Evolutionary conservation across 805 yeast genomes (phyloP).

Genomic region (Candida sonorensis): DNA sequence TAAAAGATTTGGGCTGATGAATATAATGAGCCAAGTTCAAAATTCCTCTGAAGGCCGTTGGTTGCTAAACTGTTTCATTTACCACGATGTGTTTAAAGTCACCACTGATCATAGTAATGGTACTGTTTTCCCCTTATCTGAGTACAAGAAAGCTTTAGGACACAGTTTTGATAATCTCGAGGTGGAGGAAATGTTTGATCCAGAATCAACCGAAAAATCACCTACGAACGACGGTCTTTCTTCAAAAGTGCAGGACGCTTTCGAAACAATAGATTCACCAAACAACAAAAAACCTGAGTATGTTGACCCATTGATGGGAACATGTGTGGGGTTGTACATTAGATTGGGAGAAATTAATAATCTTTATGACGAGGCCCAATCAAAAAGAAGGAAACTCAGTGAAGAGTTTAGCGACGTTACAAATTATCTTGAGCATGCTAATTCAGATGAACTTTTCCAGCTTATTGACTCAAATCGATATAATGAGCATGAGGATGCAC

Average conservation of each 20-base stretch:
- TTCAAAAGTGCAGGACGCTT: no score
- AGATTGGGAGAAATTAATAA: constrained; percentile 15
- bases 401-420: no score
- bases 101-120: constrained; percentile 14
- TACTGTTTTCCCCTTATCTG: constrained; percentile 16
- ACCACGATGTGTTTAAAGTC: constrained; percentile 19
- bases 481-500: constrained; percentile 10
- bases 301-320: constrained; percentile 12
- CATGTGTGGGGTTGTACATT: constrained; percentile 14
- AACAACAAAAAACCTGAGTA: no score
- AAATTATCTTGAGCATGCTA: no score
- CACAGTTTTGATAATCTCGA: constrained; percentile 3
- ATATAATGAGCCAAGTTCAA: constrained; percentile 5
- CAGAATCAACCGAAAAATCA: neutral
- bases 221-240: no score
- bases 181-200: neutral
- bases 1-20: constrained; percentile 9
- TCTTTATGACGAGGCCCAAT: constrained; percentile 7
- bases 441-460: constrained; percentile 5
- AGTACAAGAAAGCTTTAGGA: constrained; percentile 10
- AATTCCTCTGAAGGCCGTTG: constrained; percentile 9
- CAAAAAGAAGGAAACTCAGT: no score
- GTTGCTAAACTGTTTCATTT: constrained; percentile 17
- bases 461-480: constrained; percentile 9
- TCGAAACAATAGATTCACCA: neutral